Base-by-base conservation (phyloP, 1,284 basidiomycete genomes). In the Apiotrichum akiyoshidainum region DNA sequence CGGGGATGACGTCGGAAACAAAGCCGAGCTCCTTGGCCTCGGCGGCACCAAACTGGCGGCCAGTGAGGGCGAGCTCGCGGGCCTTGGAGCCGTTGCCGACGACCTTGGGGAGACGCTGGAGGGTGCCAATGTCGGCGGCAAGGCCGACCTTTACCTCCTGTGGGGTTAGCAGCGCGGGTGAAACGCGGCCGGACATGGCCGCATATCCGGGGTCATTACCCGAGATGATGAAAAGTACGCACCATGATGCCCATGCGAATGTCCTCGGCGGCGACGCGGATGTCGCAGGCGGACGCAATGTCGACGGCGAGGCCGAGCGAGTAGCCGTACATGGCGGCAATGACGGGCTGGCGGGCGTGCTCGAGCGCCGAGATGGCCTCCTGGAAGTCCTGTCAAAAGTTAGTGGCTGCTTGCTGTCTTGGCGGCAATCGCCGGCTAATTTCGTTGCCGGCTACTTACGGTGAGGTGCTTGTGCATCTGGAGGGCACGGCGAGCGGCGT, bases 91-190 rank as follows among this genome's bases (percentile, higher is more conserved):
- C 83, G 77, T 92, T 94, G 0, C 86, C 90, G 0, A 85, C 84
- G 46, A 90, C 82, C 71, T 92, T 91, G 0, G 90, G 90, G 34
- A 95, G 81, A 42, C 88, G 85, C 37, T 93, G 90, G 16, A 98
- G 83, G 0, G 90, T 88, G 2, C 93, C 93, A 50, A 95, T 87
- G 73, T 96, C 93, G 2, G 93, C 89, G 2, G 92, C 92, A 0
- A 96, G 81, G 0, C 90, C 92, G 10, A 92, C 84, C 69, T 93
- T 90, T 10, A 92, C 88, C 82, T 97, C 92, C 89, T 91, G 70
- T 16, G 48, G 19, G 31, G 33, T 50, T 12, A 19, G 11, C 33
- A 7, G 31, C 34, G 22, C 5, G n/a, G 5, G 46, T 17, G 11
- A 26, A 22, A 22, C 35, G 12, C 50, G 34, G 31, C 42, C 35